Conservation (phyloP, 2,329 filamentous ascomycete genomes). For the Phyllosticta capitalensis region DNA sequence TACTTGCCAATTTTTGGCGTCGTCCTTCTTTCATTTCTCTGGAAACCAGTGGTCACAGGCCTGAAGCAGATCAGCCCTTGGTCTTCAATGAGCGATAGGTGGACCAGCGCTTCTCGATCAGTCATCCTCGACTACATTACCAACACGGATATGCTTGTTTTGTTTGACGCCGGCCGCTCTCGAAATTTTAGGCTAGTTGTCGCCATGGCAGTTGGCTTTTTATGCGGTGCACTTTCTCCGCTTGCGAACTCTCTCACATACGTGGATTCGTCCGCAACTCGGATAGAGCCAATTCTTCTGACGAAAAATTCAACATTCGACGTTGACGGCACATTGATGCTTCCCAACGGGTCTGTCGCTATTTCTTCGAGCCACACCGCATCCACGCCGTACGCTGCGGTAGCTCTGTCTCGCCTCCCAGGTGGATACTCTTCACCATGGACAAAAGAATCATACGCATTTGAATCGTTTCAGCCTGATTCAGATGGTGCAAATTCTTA, state of each 20-base stretch:
- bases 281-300: background rate
- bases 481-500: no score
- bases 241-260: background rate
- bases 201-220: background rate
- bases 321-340: background rate
- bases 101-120: background rate
- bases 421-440: background rate
- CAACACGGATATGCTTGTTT: background rate
- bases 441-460: background rate
- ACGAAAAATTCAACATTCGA: background rate
- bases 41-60: background rate
- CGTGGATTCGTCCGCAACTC: background rate
- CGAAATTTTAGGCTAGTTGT: background rate
- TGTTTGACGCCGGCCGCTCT: background rate
- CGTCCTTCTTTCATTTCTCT: background rate
- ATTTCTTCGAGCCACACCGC: background rate
- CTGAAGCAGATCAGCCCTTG: background rate
- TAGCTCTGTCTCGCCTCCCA: background rate
- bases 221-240: background rate
- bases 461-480: background rate
- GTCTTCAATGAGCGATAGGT: background rate
- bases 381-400: background rate
- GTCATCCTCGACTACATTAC: conserved; percentile 1
- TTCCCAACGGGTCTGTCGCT: background rate
- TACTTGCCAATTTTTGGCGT: background rate